Conservation (phyloP, 2,329 filamentous ascomycete species). For the Fusarium nurragi region DNA sequence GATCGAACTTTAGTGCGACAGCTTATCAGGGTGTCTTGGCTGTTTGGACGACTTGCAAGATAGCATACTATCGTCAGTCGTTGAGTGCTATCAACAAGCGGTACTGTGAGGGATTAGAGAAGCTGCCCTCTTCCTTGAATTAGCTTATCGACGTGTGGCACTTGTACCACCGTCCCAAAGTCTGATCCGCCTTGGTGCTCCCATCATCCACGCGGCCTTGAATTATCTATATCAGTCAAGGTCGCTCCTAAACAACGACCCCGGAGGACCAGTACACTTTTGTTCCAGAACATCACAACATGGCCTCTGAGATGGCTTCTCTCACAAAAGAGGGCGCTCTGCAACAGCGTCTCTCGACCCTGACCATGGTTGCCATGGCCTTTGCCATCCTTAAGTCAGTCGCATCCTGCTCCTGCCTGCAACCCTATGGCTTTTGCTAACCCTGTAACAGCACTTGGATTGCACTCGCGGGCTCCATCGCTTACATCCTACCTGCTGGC, state of each 20-base stretch:
- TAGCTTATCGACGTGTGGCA: neutral
- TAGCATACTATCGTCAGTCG: neutral
- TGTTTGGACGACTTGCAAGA: slow-evolving; percentile 3
- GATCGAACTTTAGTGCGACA: neutral
- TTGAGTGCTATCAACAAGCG: neutral
- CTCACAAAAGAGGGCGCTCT: neutral
- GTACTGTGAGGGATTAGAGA: neutral
- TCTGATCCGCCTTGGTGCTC: neutral
- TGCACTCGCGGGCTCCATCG: slow-evolving; percentile 54
- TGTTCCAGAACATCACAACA: neutral
- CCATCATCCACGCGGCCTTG: neutral
- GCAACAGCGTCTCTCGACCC: slow-evolving; percentile 44
- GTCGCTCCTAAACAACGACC: neutral
- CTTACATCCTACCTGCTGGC: slow-evolving; percentile 54
- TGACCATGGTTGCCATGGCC: slow-evolving; percentile 55
- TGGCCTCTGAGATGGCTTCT: neutral
- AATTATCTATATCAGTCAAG: slow-evolving; percentile 14
- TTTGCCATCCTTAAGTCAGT: slow-evolving; percentile 55
- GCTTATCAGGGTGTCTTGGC: slow-evolving; percentile 17
- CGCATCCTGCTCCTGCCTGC: neutral
- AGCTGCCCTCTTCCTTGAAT: neutral
- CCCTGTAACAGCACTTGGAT: slow-evolving; percentile 37
- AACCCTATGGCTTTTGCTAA: neutral
- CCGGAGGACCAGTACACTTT: neutral
- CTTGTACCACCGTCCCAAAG: neutral